Conservation (phyloP, 192 early-diverging fungal species). For the Linnemannia zychae region DNA sequence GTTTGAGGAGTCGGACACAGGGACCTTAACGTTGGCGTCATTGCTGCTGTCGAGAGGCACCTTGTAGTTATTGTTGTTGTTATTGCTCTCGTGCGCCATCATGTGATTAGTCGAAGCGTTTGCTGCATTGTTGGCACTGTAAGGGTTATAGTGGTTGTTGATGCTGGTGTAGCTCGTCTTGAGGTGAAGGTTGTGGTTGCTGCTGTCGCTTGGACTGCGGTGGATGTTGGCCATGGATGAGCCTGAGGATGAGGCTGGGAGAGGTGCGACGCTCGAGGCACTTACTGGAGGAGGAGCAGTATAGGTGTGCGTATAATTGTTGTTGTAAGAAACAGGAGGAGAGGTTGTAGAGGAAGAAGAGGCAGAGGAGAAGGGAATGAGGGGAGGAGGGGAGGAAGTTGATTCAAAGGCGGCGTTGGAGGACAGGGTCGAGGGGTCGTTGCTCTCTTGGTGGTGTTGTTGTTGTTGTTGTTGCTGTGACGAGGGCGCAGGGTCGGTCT, state of each 20-base stretch:
- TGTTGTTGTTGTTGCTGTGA: neutral
- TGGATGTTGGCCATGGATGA: slow-evolving; percentile 7
- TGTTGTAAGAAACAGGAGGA: neutral
- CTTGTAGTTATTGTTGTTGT: slow-evolving; percentile 30
- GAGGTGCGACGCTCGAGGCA: neutral
- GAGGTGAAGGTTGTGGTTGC: slow-evolving; percentile 6
- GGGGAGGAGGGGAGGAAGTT: neutral
- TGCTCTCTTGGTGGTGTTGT: neutral
- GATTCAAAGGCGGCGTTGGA: slow-evolving; percentile 13
- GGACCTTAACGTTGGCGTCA: slow-evolving; percentile 37
- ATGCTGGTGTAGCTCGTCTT: slow-evolving; percentile 14
- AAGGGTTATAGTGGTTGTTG: neutral
- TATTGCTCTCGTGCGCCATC: slow-evolving; percentile 21
- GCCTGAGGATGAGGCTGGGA: neutral
- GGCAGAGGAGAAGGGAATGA: neutral
- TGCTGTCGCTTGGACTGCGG: slow-evolving; percentile 1
- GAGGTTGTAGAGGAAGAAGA: neutral
- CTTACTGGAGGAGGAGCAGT: neutral
- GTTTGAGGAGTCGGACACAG: slow-evolving; percentile 7
- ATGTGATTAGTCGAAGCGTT: slow-evolving; percentile 16
- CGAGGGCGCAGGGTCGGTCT: slow-evolving; percentile 20
- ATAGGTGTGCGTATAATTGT: neutral
- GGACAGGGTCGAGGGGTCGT: neutral
- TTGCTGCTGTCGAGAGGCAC: slow-evolving; percentile 17
- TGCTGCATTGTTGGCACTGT: neutral